Evolutionary conservation across 1,139 yeast species (phyloP).

Genomic region (Eremothecium cymbalariae): DNA sequence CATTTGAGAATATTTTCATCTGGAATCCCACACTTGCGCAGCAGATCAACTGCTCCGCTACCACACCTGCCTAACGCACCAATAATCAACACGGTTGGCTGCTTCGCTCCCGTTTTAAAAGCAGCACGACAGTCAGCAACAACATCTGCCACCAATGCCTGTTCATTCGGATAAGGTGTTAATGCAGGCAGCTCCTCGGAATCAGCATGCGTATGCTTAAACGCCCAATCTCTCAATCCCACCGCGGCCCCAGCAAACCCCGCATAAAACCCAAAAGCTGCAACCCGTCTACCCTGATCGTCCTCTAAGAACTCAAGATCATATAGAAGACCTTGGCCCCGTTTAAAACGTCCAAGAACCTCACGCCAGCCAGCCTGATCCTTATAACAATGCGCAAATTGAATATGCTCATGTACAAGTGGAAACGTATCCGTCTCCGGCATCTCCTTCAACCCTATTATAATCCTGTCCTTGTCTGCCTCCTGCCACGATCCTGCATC

Average conservation of each 20-base stretch:
- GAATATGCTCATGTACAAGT: constrained; percentile 88
- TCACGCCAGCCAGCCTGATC: constrained; percentile 96
- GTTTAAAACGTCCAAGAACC: constrained; percentile 79
- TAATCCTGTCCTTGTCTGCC: constrained; percentile 85
- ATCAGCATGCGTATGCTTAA: constrained; percentile 63
- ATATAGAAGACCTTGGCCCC: constrained; percentile 82
- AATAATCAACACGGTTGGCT: constrained; percentile 77
- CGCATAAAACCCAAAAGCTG: constrained; percentile 97
- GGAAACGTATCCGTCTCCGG: constrained; percentile 91
- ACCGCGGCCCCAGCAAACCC: constrained; percentile 99
- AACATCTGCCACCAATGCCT: constrained; percentile 61
- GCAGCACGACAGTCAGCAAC: constrained; percentile 54
- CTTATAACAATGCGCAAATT: constrained; percentile 97
- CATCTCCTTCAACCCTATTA: constrained; percentile 88
- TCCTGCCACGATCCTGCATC: constrained; percentile 88
- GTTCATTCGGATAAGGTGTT: constrained; percentile 75
- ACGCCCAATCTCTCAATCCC: constrained; percentile 91
- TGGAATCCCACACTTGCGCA: constrained; percentile 80
- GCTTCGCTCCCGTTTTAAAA: constrained; percentile 49
- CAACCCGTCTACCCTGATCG: constrained; percentile 95
- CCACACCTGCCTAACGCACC: constrained; percentile 99
- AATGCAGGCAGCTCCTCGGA: constrained; percentile 69
- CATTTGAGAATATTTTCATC: constrained; percentile 76
- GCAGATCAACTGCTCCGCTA: constrained; percentile 87
- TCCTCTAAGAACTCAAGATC: constrained; percentile 92